A percentile compares a stretch with the other conserved stretches of the same genome.
phyloP scores from a whole-genome alignment of 371 early-diverging fungal genomes.

The Haplosporangium sp. region DNA sequence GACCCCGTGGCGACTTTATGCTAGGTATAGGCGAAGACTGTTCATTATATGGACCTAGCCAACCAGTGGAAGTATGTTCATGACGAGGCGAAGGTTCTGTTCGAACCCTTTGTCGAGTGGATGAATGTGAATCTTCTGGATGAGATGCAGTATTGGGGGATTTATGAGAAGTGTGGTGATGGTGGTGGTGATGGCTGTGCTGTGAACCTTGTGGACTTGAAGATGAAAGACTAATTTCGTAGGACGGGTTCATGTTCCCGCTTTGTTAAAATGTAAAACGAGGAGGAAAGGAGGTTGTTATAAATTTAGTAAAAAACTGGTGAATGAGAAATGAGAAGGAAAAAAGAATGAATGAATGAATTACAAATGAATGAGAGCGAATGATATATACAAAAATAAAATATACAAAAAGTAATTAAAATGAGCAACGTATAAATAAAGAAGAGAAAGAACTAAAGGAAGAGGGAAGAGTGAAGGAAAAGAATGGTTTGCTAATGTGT shows the following conservation, averaged over 20 bases:
- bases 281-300: not conserved
- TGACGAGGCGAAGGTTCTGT: conserved; percentile 46
- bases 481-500: not conserved
- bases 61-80: conserved; percentile 37
- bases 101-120: conserved; percentile 41
- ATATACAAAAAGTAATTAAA: no score
- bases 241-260: conserved; percentile 28
- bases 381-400: no score
- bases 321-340: not conserved
- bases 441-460: not conserved
- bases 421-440: no score
- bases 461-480: not conserved
- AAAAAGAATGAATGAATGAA: not conserved
- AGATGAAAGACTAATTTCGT: conserved; percentile 26
- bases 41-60: conserved; percentile 52
- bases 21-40: conserved; percentile 21
- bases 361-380: not conserved
- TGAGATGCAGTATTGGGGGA: conserved; percentile 2
- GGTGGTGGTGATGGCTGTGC: conserved; percentile 12
- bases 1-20: conserved; percentile 26
- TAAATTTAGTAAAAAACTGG: not conserved
- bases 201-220: conserved; percentile 21
- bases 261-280: not conserved
- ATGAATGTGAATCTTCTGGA: conserved; percentile 24
- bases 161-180: conserved; percentile 15